Conservation (phyloP, 768 basidiomycete species). For the Solioccasus polychromus region DNA sequence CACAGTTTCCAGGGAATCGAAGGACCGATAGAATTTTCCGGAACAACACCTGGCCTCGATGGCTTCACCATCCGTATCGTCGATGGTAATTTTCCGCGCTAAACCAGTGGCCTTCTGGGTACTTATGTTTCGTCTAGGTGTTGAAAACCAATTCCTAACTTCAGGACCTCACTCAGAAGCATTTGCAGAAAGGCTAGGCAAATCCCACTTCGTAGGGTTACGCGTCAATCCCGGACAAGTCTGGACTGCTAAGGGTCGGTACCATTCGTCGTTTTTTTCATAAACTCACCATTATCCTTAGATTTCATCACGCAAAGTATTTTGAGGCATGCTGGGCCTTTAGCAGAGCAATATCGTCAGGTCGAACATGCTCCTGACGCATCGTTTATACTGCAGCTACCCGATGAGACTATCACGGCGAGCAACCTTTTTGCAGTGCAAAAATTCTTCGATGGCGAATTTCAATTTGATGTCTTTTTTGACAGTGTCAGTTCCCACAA, state of each 20-base stretch:
- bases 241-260: conserved; percentile 83
- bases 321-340: conserved; percentile 51
- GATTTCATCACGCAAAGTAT: conserved; percentile 65
- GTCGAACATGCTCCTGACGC: conserved; percentile 64
- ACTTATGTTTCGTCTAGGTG: conserved; percentile 41
- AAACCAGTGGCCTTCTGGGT: background rate
- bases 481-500: conserved; percentile 71
- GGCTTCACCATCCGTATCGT: conserved; percentile 78
- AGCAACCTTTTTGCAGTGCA: conserved; percentile 88
- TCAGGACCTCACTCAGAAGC: conserved; percentile 53
- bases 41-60: conserved; percentile 74
- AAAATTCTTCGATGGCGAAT: conserved; percentile 78
- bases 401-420: conserved; percentile 66
- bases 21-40: conserved; percentile 67
- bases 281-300: conserved; percentile 26
- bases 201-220: conserved; percentile 67
- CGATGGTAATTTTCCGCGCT: conserved; percentile 51
- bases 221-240: conserved; percentile 58
- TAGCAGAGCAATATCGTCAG: conserved; percentile 51
- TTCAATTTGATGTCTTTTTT: conserved; percentile 88
- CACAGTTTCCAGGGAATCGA: conserved; percentile 58
- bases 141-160: conserved; percentile 51
- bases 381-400: conserved; percentile 71
- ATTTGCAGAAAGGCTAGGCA: conserved; percentile 63
- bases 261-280: background rate